A percentile compares a stretch with the other conserved stretches of the same genome.
These are phyloP conservation scores for Ormosia semicastrata DNA, from an alignment of 306 rosid species.

Conservation along the genomic window DNA sequence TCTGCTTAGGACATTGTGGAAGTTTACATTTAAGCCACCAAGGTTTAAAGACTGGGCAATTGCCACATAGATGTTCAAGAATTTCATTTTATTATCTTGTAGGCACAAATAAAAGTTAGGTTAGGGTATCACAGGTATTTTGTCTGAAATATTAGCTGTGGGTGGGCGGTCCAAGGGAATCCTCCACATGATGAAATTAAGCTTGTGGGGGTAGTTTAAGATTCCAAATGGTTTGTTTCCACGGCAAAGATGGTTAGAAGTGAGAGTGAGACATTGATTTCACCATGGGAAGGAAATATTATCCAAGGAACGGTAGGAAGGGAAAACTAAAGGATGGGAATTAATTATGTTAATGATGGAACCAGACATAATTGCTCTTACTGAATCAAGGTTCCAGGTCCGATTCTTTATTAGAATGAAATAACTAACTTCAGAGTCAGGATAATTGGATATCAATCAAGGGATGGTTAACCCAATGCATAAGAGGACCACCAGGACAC, in stretches of 20 bases:
- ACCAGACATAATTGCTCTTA: background rate
- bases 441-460: background rate
- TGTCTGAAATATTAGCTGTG: background rate
- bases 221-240: background rate
- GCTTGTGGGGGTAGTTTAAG: background rate
- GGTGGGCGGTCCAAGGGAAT: background rate
- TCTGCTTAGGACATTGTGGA: background rate
- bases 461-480: background rate
- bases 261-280: background rate
- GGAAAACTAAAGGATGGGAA: background rate
- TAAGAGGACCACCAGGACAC: background rate
- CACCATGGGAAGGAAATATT: background rate
- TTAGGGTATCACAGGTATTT: background rate
- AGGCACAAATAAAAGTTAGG: background rate
- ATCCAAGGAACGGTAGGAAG: background rate
- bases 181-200: background rate
- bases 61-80: background rate
- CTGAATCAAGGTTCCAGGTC: background rate
- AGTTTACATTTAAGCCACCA: background rate
- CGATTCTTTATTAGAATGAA: background rate
- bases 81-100: background rate
- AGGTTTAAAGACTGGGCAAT: background rate
- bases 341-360: background rate
- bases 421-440: background rate
- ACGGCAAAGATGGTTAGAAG: background rate